phyloP scores from a whole-genome alignment of 768 basidiomycete species.

The Tulasnella sp. region DNA sequence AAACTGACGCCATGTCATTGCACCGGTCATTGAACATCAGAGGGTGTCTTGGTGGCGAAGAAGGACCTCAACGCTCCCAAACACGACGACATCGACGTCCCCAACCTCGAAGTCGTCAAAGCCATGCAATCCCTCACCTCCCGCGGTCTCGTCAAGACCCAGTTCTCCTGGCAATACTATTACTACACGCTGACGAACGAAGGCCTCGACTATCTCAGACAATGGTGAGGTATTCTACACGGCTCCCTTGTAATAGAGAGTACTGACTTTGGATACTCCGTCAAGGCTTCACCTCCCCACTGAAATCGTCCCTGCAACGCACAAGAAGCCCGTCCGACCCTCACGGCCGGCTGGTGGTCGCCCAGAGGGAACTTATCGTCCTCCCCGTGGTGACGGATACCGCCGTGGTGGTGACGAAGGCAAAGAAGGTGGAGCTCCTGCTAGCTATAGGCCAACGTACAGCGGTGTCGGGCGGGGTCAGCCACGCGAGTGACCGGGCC shows the following conservation, averaged over 20 bases:
- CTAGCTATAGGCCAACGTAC: constrained; percentile 81
- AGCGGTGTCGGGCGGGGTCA: constrained; percentile 81
- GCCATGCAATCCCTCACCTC: constrained; percentile 55
- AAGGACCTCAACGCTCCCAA: constrained; percentile 98
- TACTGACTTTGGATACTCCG: not conserved
- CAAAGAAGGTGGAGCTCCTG: constrained; percentile 77
- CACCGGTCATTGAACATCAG: constrained; percentile 30
- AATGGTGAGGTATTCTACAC: constrained; percentile 42
- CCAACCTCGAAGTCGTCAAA: constrained; percentile 61
- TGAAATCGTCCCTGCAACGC: constrained; percentile 95
- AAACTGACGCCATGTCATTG: not conserved
- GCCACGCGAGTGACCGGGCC: constrained; percentile 44
- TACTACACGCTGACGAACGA: constrained; percentile 96
- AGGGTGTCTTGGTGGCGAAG: constrained; percentile 98
- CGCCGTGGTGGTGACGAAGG: constrained; percentile 37
- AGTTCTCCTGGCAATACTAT: constrained; percentile 99
- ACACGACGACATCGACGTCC: constrained; percentile 73
- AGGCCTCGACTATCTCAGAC: constrained; percentile 93
- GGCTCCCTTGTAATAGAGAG: not conserved
- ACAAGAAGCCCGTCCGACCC: constrained; percentile 90
- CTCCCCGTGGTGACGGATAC: constrained; percentile 83
- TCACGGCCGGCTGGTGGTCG: constrained; percentile 60
- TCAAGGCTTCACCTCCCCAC: constrained; percentile 82
- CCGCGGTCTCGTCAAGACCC: constrained; percentile 89
- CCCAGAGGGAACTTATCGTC: constrained; percentile 72